These are phyloP conservation scores for Raddia guianensis DNA, from an alignment of 176 grass and related monocot species.

Conservation along the genomic window DNA sequence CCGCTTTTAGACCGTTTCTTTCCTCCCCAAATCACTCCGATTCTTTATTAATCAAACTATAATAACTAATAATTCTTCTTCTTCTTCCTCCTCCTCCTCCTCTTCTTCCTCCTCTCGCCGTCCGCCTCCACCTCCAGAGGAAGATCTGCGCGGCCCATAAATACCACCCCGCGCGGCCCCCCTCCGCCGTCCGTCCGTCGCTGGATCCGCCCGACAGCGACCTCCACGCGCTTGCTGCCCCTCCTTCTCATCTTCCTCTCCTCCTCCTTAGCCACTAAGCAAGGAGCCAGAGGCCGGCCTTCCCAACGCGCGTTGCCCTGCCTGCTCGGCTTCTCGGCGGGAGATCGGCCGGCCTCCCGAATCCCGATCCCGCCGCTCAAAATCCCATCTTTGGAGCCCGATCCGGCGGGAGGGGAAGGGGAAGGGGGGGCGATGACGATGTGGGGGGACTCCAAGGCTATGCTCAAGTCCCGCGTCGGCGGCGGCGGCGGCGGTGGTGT, in stretches of 20 bases:
- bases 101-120: not conserved
- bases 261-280: slow-evolving; percentile 26
- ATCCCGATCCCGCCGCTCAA: not conserved
- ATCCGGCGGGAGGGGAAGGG: not conserved
- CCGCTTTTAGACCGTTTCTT: too few species aligned
- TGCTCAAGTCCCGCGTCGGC: slow-evolving; percentile 35
- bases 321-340: not conserved
- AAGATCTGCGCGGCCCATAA: not conserved
- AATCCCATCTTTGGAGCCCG: not conserved
- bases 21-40: too few species aligned
- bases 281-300: not conserved
- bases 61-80: too few species aligned
- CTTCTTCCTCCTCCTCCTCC: not conserved
- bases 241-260: not conserved
- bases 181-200: not conserved
- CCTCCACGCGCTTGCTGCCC: not conserved
- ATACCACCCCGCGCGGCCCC: not conserved
- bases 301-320: not conserved
- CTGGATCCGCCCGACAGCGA: slow-evolving; percentile 24
- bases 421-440: not conserved
- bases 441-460: slow-evolving; percentile 31
- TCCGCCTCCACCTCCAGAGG: not conserved
- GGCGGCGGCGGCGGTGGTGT: not conserved
- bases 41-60: too few species aligned
- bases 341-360: not conserved